phyloP scores from a whole-genome alignment of 805 yeast species.

The Kazachstania bromeliacearum region DNA sequence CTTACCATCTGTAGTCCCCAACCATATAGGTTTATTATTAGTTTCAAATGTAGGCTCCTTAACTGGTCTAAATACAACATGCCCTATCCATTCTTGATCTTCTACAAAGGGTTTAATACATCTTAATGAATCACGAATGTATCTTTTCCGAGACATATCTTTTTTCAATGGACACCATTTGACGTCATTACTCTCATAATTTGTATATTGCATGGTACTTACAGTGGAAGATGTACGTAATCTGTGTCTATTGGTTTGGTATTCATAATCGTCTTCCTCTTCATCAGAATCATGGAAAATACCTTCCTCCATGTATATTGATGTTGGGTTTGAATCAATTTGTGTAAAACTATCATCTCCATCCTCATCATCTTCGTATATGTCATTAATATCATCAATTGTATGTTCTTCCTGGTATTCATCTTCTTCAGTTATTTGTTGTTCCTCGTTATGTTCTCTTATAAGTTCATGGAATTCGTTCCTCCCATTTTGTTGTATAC shows the following conservation, averaged over 20 bases:
- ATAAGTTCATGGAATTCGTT: conserved; percentile 33
- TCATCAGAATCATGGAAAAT: conserved; percentile 17
- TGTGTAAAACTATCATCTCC: conserved; percentile 4
- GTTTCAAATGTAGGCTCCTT: conserved; percentile 19
- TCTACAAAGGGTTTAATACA: conserved; percentile 46
- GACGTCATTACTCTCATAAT: conserved; percentile 3
- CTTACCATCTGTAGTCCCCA: background rate
- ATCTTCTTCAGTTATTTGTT: conserved; percentile 4
- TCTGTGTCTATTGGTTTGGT: background rate
- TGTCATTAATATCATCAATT: conserved; percentile 11
- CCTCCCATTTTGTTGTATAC: no score
- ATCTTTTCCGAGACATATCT: conserved; percentile 32
- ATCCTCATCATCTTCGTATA: conserved; percentile 6
- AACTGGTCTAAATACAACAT: conserved; percentile 31
- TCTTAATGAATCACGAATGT: conserved; percentile 43
- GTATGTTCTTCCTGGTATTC: conserved; percentile 8
- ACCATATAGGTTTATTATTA: conserved; percentile 18
- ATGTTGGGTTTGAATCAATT: conserved; percentile 5
- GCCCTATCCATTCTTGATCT: conserved; percentile 49
- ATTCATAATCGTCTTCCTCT: conserved; percentile 5
- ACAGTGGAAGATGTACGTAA: background rate
- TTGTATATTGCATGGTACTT: background rate
- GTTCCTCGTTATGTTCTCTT: conserved; percentile 12
- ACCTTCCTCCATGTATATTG: conserved; percentile 24
- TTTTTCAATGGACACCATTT: conserved; percentile 45